Evolutionary conservation across 306 rosid genomes (phyloP).

Genomic region (Trifolium subterraneum): DNA sequence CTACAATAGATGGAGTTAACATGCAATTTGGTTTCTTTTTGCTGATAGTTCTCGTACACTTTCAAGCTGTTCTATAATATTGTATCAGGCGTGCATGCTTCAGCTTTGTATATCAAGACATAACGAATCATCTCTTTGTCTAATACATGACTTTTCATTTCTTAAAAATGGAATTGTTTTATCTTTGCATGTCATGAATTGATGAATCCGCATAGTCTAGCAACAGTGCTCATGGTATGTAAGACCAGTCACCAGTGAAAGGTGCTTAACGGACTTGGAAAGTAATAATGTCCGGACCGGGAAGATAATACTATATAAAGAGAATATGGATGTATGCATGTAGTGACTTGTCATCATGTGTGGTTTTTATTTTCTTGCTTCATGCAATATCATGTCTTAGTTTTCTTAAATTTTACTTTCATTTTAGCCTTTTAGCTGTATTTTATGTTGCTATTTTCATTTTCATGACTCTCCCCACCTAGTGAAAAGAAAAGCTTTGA

Average conservation of each 20-base stretch:
- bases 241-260: neutral
- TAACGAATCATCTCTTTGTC: slow-evolving; percentile 20
- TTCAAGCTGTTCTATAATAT: slow-evolving; percentile 22
- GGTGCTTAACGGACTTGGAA: neutral
- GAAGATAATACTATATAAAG: slow-evolving; percentile 15
- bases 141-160: slow-evolving; percentile 2
- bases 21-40: slow-evolving; percentile 23
- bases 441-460: slow-evolving; percentile 1
- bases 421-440: neutral
- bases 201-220: slow-evolving; percentile 19
- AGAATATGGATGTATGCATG: slow-evolving; percentile 8
- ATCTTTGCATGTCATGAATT: slow-evolving; percentile 33
- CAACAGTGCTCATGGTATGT: slow-evolving; percentile 10
- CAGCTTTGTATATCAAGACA: slow-evolving; percentile 17
- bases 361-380: slow-evolving; percentile 27
- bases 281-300: slow-evolving; percentile 12
- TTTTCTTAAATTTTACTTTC: slow-evolving; percentile 3
- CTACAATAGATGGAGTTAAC: slow-evolving; percentile 6
- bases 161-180: slow-evolving; percentile 6
- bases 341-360: neutral
- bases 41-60: slow-evolving; percentile 19
- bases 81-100: slow-evolving; percentile 1
- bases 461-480: slow-evolving; percentile 2
- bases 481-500: neutral
- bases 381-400: slow-evolving; percentile 13